Percentiles rank a stretch among this genome's conserved stretches.
These are phyloP conservation scores for Vigna unguiculata DNA, from an alignment of 306 rosid genomes.

Conservation along the genomic window DNA sequence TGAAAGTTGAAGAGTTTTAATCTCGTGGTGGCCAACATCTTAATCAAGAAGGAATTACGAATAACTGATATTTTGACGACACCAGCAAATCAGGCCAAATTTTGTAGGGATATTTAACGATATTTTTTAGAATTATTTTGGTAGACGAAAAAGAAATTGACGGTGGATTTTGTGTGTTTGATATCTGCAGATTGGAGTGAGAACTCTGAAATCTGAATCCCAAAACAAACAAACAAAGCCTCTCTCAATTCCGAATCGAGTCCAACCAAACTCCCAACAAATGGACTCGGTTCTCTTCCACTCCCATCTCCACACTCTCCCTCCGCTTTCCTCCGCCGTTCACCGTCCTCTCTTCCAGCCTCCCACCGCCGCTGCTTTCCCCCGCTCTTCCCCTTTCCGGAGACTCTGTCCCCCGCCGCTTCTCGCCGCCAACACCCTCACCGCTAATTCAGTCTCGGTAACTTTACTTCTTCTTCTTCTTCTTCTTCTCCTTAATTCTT, in stretches of 20 bases:
- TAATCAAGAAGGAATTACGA: neutral
- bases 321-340: slow-evolving; percentile 44
- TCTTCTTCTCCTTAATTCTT: neutral
- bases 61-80: neutral
- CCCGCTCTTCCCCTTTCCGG: slow-evolving; percentile 21
- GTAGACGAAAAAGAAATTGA: neutral
- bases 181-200: slow-evolving; percentile 3
- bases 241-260: neutral
- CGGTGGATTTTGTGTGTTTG: neutral
- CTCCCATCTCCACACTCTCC: slow-evolving; percentile 39
- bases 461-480: slow-evolving; percentile 24
- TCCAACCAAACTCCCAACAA: slow-evolving; percentile 9
- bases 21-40: neutral
- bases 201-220: neutral
- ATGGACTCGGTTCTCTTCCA: slow-evolving; percentile 63
- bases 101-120: slow-evolving; percentile 5
- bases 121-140: neutral
- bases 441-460: slow-evolving; percentile 70
- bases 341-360: slow-evolving; percentile 42
- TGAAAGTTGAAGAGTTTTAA: neutral
- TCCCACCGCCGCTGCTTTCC: slow-evolving; percentile 44
- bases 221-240: neutral
- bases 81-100: neutral
- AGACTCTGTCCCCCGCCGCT: slow-evolving; percentile 45
- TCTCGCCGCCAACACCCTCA: slow-evolving; percentile 56